Conservation (phyloP, 257 asterid species). For the Vinca minor region DNA sequence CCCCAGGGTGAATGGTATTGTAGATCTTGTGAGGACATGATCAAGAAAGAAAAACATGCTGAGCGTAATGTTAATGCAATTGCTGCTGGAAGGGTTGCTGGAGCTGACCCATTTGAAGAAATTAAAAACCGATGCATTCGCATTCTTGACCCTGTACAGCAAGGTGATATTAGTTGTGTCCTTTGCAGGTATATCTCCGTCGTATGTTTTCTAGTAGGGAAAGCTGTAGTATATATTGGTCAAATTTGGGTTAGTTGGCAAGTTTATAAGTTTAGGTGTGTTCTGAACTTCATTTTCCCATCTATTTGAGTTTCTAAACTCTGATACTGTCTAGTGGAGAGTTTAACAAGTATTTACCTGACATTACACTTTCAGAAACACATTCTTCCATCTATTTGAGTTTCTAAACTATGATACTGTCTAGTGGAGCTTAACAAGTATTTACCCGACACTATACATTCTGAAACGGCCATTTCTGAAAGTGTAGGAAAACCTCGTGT, state of each 20-base stretch:
- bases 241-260: neutral
- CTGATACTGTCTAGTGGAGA: neutral
- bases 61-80: conserved; percentile 59
- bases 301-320: no score
- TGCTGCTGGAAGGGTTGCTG: conserved; percentile 91
- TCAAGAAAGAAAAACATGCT: conserved; percentile 46
- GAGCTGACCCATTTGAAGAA: conserved; percentile 65
- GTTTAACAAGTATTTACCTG: no score
- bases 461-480: neutral
- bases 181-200: conserved; percentile 68
- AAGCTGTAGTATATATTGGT: conserved; percentile 7
- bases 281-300: no score
- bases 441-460: no score
- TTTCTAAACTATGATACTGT: no score
- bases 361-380: no score
- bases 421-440: neutral
- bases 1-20: conserved; percentile 78
- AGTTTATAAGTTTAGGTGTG: neutral
- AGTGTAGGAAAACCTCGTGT: neutral
- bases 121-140: conserved; percentile 70
- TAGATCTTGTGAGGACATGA: conserved; percentile 53
- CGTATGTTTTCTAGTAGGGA: conserved; percentile 11
- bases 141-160: conserved; percentile 43
- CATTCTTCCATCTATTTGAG: no score
- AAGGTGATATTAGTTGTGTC: conserved; percentile 65